phyloP scores from a whole-genome alignment of 768 basidiomycete species.

The Russula sp. region DNA sequence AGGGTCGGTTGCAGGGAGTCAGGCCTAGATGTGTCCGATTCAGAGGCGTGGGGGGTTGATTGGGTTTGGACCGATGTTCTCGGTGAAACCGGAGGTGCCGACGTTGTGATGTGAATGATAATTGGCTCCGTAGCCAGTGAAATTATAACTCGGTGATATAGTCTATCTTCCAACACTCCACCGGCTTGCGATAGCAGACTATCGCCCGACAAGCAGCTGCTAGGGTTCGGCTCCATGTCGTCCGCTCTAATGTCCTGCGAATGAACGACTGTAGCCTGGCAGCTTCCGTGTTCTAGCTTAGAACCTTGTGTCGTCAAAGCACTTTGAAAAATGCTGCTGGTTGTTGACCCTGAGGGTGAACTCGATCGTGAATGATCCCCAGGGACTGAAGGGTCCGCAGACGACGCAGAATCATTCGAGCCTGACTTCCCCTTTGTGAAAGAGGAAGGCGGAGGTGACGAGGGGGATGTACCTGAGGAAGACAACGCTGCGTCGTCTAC shows the following conservation, averaged over 20 bases:
- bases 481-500: conserved; percentile 31
- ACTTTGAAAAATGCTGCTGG: conserved; percentile 74
- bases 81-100: not conserved
- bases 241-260: not conserved
- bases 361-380: conserved; percentile 29
- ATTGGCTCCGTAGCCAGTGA: conserved; percentile 18
- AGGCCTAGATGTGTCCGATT: not conserved
- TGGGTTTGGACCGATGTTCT: not conserved
- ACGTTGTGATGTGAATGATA: conserved; percentile 17
- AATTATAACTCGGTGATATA: conserved; percentile 7
- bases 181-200: not conserved
- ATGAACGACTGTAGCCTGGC: not conserved
- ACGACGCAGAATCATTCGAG: conserved; percentile 55
- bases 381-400: conserved; percentile 73
- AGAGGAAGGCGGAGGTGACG: not conserved
- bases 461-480: conserved; percentile 41
- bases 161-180: not conserved
- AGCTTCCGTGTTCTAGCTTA: not conserved
- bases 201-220: not conserved
- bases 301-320: conserved; percentile 29
- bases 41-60: not conserved
- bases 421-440: conserved; percentile 23
- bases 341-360: conserved; percentile 36
- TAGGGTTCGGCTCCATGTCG: not conserved
- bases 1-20: conserved; percentile 13